A percentile compares a stretch with the other conserved stretches of the same genome.
These are phyloP conservation scores for Acacia melanoxylon DNA, from an alignment of 306 rosid species.

Conservation along the genomic window DNA sequence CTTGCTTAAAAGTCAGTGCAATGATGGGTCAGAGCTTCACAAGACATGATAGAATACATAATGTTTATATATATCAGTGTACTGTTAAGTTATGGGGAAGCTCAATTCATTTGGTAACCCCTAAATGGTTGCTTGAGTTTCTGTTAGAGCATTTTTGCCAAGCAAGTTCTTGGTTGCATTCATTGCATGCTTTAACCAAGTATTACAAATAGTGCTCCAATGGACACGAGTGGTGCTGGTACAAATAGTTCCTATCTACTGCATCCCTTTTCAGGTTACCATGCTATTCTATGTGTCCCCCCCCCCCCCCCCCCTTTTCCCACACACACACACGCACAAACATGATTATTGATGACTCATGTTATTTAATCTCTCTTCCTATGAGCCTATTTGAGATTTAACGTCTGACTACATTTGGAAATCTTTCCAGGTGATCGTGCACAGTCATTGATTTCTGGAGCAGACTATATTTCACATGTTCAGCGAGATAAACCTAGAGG, in stretches of 20 bases:
- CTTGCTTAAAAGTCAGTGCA: background rate
- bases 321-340: no score
- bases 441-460: slow-evolving; percentile 46
- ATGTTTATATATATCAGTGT: background rate
- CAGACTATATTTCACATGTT: slow-evolving; percentile 40
- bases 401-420: slow-evolving; percentile 29
- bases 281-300: background rate
- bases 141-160: slow-evolving; percentile 60
- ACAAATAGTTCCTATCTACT: slow-evolving; percentile 40
- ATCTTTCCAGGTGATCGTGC: slow-evolving; percentile 44
- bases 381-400: slow-evolving; percentile 27
- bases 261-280: slow-evolving; percentile 46
- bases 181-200: slow-evolving; percentile 38
- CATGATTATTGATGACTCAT: slow-evolving; percentile 20
- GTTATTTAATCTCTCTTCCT: slow-evolving; percentile 5
- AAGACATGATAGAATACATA: background rate
- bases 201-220: slow-evolving; percentile 44
- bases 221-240: slow-evolving; percentile 38
- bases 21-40: background rate
- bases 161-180: slow-evolving; percentile 50
- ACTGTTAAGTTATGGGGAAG: background rate
- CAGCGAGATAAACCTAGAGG: slow-evolving; percentile 43
- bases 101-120: background rate
- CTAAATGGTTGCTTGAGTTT: slow-evolving; percentile 31
- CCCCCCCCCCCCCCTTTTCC: no score